Conservation (phyloP, 306 rosid genomes). For the Quercus suber region DNA sequence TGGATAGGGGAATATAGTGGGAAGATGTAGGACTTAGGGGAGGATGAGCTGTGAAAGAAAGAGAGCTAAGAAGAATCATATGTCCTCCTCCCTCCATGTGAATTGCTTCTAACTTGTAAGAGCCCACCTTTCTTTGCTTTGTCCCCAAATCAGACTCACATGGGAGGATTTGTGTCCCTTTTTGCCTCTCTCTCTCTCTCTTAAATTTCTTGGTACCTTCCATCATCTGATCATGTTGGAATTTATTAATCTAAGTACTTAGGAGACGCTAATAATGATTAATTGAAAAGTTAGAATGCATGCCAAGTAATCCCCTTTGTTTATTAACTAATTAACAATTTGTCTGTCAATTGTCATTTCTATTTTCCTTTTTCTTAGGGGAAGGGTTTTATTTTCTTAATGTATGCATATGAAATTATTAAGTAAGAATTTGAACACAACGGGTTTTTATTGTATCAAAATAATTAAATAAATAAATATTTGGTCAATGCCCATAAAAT, state of each 20-base stretch:
- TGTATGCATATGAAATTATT: not conserved
- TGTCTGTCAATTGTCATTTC: constrained; percentile 2
- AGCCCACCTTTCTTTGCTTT: constrained; percentile 68
- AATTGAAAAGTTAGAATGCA: constrained; percentile 45
- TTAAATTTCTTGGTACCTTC: constrained; percentile 23
- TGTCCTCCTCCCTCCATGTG: constrained; percentile 73
- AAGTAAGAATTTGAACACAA: not conserved
- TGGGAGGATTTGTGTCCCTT: constrained; percentile 47
- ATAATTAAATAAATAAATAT: not conserved
- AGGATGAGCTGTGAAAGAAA: constrained; percentile 72
- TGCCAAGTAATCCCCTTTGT: constrained; percentile 21
- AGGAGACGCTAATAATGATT: constrained; percentile 63
- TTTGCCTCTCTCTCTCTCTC: constrained; percentile 22
- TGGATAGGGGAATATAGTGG: constrained; percentile 18
- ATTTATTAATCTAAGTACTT: constrained; percentile 30
- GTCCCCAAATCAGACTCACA: constrained; percentile 77
- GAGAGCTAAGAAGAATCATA: constrained; percentile 47
- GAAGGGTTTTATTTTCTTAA: not conserved
- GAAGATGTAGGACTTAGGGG: constrained; percentile 36
- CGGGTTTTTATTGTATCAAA: not conserved
- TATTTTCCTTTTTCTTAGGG: not conserved
- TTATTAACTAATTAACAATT: constrained; percentile 22
- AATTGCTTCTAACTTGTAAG: constrained; percentile 43
- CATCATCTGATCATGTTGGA: constrained; percentile 52
- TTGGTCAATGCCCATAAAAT: not conserved